Conservation (phyloP, 352 stramenopile species). For the Globisporangium spiculum region DNA sequence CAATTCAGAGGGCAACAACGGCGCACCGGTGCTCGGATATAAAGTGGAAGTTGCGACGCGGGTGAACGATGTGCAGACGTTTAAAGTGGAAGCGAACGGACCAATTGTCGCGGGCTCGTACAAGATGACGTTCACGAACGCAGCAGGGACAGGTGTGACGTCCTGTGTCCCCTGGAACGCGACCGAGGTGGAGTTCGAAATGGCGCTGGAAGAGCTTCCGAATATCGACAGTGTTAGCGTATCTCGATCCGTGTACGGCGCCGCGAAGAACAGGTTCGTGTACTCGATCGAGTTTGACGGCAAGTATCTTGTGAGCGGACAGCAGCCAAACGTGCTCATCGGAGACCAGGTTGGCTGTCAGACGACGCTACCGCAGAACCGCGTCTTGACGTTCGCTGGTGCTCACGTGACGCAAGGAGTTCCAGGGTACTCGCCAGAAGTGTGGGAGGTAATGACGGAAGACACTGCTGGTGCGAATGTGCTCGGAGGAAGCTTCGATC, state of each 20-base stretch:
- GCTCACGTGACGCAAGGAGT: conserved; percentile 38
- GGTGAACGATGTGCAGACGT: conserved; percentile 69
- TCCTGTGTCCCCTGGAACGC: conserved; percentile 72
- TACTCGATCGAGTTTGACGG: conserved; percentile 76
- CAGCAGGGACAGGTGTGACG: conserved; percentile 28
- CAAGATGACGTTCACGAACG: conserved; percentile 54
- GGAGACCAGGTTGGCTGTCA: conserved; percentile 39
- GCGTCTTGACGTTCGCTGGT: conserved; percentile 45
- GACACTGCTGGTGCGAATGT: conserved; percentile 28
- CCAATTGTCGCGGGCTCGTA: conserved; percentile 52
- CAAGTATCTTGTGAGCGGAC: conserved; percentile 51
- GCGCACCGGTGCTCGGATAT: conserved; percentile 71
- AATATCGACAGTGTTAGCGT: conserved; percentile 69
- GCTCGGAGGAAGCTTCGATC: conserved; percentile 60
- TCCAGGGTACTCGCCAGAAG: conserved; percentile 49
- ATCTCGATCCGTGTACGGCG: conserved; percentile 42
- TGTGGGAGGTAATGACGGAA: conserved; percentile 62
- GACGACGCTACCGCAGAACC: conserved; percentile 39
- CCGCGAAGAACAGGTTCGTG: conserved; percentile 53
- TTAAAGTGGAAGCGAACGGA: conserved; percentile 55
- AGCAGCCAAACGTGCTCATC: conserved; percentile 49
- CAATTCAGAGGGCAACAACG: conserved; percentile 69
- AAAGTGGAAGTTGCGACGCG: conserved; percentile 72
- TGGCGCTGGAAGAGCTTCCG: conserved; percentile 60
- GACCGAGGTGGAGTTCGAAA: conserved; percentile 58